Evolutionary conservation across 2,329 filamentous ascomycete genomes (phyloP).

Genomic region (Aspergillus fumigatus): DNA sequence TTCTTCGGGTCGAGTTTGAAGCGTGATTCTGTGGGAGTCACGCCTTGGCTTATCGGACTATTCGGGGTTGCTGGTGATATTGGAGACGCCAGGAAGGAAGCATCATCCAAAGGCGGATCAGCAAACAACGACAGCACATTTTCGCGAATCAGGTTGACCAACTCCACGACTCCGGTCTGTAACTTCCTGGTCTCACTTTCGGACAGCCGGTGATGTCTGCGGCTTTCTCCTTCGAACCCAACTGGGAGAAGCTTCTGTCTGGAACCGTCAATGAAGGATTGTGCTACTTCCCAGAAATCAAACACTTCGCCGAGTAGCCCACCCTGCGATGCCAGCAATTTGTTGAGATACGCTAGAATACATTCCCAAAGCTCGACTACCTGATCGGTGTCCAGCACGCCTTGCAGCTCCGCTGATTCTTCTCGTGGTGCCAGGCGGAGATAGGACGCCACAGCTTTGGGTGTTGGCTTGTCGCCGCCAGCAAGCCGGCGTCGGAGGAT

Average conservation of each 20-base stretch:
- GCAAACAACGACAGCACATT: conserved; percentile 77
- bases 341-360: conserved; percentile 67
- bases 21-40: conserved; percentile 61
- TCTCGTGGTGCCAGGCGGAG: conserved; percentile 69
- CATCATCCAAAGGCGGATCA: conserved; percentile 83
- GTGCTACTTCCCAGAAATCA: conserved; percentile 89
- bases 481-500: conserved; percentile 78
- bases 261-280: conserved; percentile 83
- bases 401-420: conserved; percentile 55
- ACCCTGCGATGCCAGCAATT: conserved; percentile 66
- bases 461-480: conserved; percentile 64
- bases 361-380: conserved; percentile 93
- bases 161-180: conserved; percentile 70
- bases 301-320: conserved; percentile 85
- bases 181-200: conserved; percentile 66
- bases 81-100: conserved; percentile 82
- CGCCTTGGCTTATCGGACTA: conserved; percentile 54
- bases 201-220: conserved; percentile 74
- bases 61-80: conserved; percentile 61
- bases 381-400: conserved; percentile 70
- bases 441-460: conserved; percentile 67
- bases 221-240: conserved; percentile 77
- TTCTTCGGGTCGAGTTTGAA: conserved; percentile 78
- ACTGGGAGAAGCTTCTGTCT: conserved; percentile 74
- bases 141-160: conserved; percentile 79